Evolutionary conservation across 805 yeast species (phyloP), one percentile per base, ranked within the genome.

Genomic region (Yarrowia keelungensis): DNA sequence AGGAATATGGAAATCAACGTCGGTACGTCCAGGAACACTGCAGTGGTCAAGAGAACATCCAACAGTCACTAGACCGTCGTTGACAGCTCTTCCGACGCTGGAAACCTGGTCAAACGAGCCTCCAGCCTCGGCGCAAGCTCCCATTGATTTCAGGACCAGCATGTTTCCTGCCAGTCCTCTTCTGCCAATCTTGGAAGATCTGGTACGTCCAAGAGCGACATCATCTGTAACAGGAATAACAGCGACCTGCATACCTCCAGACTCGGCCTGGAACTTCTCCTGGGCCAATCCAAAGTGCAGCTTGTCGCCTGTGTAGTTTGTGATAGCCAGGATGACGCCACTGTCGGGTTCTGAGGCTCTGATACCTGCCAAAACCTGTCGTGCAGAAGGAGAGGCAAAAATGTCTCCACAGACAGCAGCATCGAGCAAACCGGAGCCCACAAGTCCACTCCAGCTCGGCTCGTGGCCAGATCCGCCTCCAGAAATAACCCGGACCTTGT

Each of bases 221-320:
- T 93, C 98, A 76, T 93, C 98, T 54, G 91, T 90, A 35, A 93
- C 94, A 12, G 65, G 51, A 35, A 59, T 45, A 67, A 89, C 85
- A 51, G 90, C 86, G 71, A 91, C 83, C 71, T 89, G 91, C 42
- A 89, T 88, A 46, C 85, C 81, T 70, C 85, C 83, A 8, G 97
- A 97, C 64, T 86, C 85, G 26, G 89, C 88, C 76, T 88, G 89
- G 36, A 97, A 95, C 73, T 96, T 83, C 77, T 93, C 98, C 2
- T 89, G 92, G 2, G 97, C 96, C 65, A 94, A 81, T 1, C 97
- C 97, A 78, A 93, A 93, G 79, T 93, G 97, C 69, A 93, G 80
- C 16, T 94, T 88, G 79, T 93, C 98, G 38, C 98, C 98, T 4
- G 98, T 93, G 79, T 93, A 93, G 79, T 94, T 93, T 79, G 93